Evolutionary conservation across 1,139 yeast species (phyloP), one percentile per base, ranked within the genome.

Genomic region (Suhomyces choctaworum): DNA sequence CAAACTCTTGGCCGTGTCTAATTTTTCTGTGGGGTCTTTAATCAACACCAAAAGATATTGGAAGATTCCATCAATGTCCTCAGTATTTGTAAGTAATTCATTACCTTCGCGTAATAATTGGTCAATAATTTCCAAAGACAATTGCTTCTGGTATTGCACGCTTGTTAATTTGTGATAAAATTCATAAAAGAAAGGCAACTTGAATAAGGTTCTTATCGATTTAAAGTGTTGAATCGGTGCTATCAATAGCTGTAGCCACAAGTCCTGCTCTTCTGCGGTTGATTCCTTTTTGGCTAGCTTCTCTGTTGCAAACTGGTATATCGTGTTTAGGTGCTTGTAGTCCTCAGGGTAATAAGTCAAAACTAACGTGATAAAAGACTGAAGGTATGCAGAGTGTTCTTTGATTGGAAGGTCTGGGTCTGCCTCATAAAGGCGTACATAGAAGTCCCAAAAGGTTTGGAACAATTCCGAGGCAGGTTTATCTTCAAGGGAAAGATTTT

Each of bases 331-430:
- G 54, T 85, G 80, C 4, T 68, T 74, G 39, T 70, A 69, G 41
- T 79, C 74, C 1, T 71, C 66, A 2, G 88, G 85, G 49, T 85
- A 86, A 64, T 82, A 85, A 7, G 76, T 70, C 33, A 86, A 64
- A 0, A 89, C 72, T 27, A 90, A 61, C 43, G 75, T 76, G 33
- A 84, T 71, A 26, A 86, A 72, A 11, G 85, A 77, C 39, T 80
- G 81, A 31, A 88, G 66, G 20, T 89, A 68, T 1, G 75, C 70
- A 5, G 87, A 73, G 39, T 79, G 78, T 44, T 86, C 94, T 29
- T 76, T 78, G 15, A 78, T 54, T 0, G 89, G 66, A 17, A 89
- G 60, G 34, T 82, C 84, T 0, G 87, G 82, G 39, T 83, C 78
- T 7, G 69, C 59, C 34, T 76, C 67, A 37, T 71, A 67, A 19